A percentile compares a stretch with the other conserved stretches of the same genome.
Conservation (phyloP, 2,329 filamentous ascomycete genomes). For the Alternaria arbusti region DNA sequence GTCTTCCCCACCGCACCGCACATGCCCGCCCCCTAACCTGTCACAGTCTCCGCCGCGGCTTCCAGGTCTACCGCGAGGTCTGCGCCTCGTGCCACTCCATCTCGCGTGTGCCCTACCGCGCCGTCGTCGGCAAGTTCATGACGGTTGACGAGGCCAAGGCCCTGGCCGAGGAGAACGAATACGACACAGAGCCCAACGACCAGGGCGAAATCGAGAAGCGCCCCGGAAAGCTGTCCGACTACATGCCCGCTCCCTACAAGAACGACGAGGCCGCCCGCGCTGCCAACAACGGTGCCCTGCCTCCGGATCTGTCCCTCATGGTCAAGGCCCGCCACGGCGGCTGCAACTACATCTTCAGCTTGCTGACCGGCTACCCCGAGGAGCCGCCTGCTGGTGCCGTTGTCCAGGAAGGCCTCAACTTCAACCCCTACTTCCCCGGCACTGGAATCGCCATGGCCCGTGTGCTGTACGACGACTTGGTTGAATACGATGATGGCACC, state of each 20-base stretch:
- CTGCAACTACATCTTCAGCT: slow-evolving; percentile 97
- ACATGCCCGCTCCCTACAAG: slow-evolving; percentile 93
- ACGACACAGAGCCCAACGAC: slow-evolving; percentile 97
- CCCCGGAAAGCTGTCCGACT: slow-evolving; percentile 97
- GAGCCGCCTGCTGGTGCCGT: slow-evolving; percentile 88
- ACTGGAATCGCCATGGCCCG: slow-evolving; percentile 99
- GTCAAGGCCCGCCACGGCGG: slow-evolving; percentile 97
- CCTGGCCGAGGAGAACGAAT: slow-evolving; percentile 97
- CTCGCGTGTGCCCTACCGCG: slow-evolving; percentile 88
- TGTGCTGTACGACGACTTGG: slow-evolving; percentile 95
- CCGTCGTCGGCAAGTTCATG: slow-evolving; percentile 87
- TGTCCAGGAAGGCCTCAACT: slow-evolving; percentile 91
- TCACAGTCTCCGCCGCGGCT: slow-evolving; percentile 89
- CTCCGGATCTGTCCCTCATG: slow-evolving; percentile 96
- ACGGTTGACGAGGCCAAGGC: slow-evolving; percentile 98
- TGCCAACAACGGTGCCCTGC: slow-evolving; percentile 97
- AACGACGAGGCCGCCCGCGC: slow-evolving; percentile 98
- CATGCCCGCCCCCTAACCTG: slow-evolving; percentile 3
- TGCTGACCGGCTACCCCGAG: slow-evolving; percentile 96
- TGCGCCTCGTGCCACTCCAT: slow-evolving; percentile 98
- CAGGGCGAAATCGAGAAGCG: slow-evolving; percentile 98
- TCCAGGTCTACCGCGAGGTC: slow-evolving; percentile 99
- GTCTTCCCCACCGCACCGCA: slow-evolving; percentile 46
- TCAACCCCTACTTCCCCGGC: slow-evolving; percentile 99
- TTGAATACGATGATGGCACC: slow-evolving; percentile 97